phyloP scores from a whole-genome alignment of 1,284 basidiomycete species.

The Ustilago tritici region DNA sequence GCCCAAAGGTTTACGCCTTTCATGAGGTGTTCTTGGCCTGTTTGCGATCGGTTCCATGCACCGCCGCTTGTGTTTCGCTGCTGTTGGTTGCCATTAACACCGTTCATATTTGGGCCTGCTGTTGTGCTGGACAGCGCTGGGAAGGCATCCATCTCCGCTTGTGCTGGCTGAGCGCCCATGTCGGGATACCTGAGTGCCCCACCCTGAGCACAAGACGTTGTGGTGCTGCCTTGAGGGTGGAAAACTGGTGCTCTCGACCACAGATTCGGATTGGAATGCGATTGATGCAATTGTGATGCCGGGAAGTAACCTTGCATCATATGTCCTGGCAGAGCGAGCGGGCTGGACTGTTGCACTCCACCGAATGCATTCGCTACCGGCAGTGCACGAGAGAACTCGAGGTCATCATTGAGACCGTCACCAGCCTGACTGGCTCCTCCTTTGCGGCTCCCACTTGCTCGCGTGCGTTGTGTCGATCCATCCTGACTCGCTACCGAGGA shows the following conservation, averaged over 20 bases:
- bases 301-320: slow-evolving; percentile 26
- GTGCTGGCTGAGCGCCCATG: slow-evolving; percentile 1
- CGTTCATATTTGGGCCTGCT: neutral
- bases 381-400: slow-evolving; percentile 38
- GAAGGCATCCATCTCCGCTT: slow-evolving; percentile 17
- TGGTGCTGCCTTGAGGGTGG: slow-evolving; percentile 37
- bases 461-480: slow-evolving; percentile 17
- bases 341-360: slow-evolving; percentile 27
- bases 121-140: slow-evolving; percentile 18
- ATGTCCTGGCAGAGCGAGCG: slow-evolving; percentile 19
- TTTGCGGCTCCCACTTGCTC: neutral
- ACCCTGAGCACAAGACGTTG: slow-evolving; percentile 20
- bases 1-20: slow-evolving; percentile 40
- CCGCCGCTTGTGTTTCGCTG: slow-evolving; percentile 1
- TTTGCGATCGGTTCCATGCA: slow-evolving; percentile 18
- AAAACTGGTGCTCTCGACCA: slow-evolving; percentile 39
- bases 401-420: slow-evolving; percentile 25
- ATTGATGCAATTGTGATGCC: slow-evolving; percentile 27
- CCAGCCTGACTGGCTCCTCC: neutral
- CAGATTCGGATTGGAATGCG: slow-evolving; percentile 43
- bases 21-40: slow-evolving; percentile 20
- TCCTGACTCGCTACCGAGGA: slow-evolving; percentile 20
- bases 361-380: slow-evolving; percentile 11
- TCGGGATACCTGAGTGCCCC: slow-evolving; percentile 30
- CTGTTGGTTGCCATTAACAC: neutral